These are phyloP conservation scores for Kwoniella bestiolae DNA, from an alignment of 768 basidiomycete species.

Conservation along the genomic window DNA sequence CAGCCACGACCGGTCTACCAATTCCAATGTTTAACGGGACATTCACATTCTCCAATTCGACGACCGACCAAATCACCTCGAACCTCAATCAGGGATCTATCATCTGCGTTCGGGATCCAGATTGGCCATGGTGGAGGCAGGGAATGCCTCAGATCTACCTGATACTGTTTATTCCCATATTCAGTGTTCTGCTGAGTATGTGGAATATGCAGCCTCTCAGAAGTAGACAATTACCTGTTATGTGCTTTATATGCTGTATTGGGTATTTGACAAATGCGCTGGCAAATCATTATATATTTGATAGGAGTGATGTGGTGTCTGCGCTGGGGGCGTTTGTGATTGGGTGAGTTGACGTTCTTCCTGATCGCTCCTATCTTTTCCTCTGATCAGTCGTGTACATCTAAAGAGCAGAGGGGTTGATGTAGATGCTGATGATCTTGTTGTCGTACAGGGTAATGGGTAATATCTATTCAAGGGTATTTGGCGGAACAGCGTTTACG, in stretches of 20 bases:
- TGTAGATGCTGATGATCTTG: background rate
- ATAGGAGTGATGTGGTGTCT: slow-evolving; percentile 75
- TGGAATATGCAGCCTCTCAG: slow-evolving; percentile 76
- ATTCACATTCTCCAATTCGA: slow-evolving; percentile 54
- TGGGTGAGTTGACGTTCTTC: slow-evolving; percentile 57
- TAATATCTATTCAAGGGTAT: slow-evolving; percentile 76
- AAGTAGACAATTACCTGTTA: slow-evolving; percentile 66
- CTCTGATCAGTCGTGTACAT: no score
- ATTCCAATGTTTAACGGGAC: slow-evolving; percentile 44
- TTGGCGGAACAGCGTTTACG: slow-evolving; percentile 69
- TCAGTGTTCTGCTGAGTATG: slow-evolving; percentile 69
- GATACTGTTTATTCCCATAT: slow-evolving; percentile 46
- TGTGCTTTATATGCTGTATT: slow-evolving; percentile 65
- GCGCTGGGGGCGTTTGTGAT: slow-evolving; percentile 83
- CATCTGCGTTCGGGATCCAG: slow-evolving; percentile 73
- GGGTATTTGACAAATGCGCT: slow-evolving; percentile 67
- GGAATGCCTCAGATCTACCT: slow-evolving; percentile 73
- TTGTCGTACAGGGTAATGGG: slow-evolving; percentile 62
- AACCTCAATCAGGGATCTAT: slow-evolving; percentile 59
- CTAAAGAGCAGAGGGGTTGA: no score
- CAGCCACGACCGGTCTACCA: background rate
- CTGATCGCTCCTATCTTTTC: no score
- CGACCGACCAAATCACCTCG: slow-evolving; percentile 50
- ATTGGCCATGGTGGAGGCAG: slow-evolving; percentile 77
- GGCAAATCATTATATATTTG: slow-evolving; percentile 73